A percentile compares a stretch with the other conserved stretches of the same genome.
phyloP scores from a whole-genome alignment of 768 basidiomycete genomes.

The Asterophora lycoperdoides region DNA sequence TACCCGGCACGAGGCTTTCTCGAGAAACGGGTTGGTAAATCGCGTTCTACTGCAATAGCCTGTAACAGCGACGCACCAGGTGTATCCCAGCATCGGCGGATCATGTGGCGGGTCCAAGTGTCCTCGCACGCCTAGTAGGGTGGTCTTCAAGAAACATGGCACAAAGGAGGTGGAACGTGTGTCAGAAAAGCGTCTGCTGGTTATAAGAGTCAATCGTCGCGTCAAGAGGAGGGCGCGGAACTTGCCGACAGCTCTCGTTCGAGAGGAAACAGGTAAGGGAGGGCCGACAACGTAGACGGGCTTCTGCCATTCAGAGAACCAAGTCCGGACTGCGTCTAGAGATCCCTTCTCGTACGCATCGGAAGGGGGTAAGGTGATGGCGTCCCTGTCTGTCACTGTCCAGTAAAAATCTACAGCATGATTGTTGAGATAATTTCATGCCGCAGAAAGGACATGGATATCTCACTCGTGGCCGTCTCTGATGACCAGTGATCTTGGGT shows the following conservation, averaged over 20 bases:
- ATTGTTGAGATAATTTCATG: not conserved
- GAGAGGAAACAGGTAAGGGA: slow-evolving; percentile 8
- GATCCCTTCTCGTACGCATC: slow-evolving; percentile 15
- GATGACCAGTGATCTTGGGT: not conserved
- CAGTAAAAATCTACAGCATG: slow-evolving; percentile 1
- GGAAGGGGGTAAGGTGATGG: not conserved
- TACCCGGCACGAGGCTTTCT: not conserved
- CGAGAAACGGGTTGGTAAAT: not conserved
- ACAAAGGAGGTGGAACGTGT: no score
- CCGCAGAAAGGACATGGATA: not conserved
- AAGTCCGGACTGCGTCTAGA: slow-evolving; percentile 11
- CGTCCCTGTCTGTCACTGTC: slow-evolving; percentile 16
- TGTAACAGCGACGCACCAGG: no score
- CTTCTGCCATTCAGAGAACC: slow-evolving; percentile 12
- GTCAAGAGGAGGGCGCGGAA: slow-evolving; percentile 16
- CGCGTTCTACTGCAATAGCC: not conserved
- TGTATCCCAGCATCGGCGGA: no score
- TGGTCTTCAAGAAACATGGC: no score
- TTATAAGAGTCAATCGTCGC: slow-evolving; percentile 8
- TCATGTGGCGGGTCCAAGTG: no score
- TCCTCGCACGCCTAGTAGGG: no score
- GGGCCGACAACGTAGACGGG: slow-evolving; percentile 18
- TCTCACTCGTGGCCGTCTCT: slow-evolving; percentile 5
- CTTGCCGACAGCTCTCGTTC: not conserved
- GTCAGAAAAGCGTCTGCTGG: slow-evolving; percentile 19